Evolutionary conservation across 2,329 filamentous ascomycete genomes (phyloP).

Genomic region (Colletotrichum somersetense): DNA sequence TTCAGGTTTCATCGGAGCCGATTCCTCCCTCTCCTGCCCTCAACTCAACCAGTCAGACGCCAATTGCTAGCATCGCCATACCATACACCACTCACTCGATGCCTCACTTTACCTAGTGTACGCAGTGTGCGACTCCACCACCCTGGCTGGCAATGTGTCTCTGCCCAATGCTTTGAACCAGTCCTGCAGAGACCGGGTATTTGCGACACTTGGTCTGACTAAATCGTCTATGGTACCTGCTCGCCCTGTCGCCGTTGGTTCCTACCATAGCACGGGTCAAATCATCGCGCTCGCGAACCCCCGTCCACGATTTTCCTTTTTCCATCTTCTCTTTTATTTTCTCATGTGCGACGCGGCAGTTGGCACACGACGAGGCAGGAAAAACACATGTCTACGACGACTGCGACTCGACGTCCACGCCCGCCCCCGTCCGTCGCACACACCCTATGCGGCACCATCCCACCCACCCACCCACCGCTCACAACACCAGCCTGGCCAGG

Average conservation of each 20-base stretch:
- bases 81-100: slow-evolving; percentile 15
- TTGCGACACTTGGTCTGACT: slow-evolving; percentile 27
- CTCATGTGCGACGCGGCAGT: slow-evolving; percentile 18
- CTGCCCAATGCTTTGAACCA: slow-evolving; percentile 26
- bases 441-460: slow-evolving; percentile 13
- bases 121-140: slow-evolving; percentile 7
- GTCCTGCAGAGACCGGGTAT: slow-evolving; percentile 31
- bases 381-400: slow-evolving; percentile 11
- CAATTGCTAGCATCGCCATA: slow-evolving; percentile 18
- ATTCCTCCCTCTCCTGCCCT: slow-evolving; percentile 14
- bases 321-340: background rate
- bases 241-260: slow-evolving; percentile 24
- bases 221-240: background rate
- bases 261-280: slow-evolving; percentile 7
- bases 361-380: slow-evolving; percentile 9
- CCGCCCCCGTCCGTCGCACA: slow-evolving; percentile 10
- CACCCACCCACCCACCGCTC: slow-evolving; percentile 25
- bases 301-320: background rate
- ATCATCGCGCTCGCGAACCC: background rate
- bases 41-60: slow-evolving; percentile 11
- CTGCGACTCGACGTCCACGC: slow-evolving; percentile 11
- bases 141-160: slow-evolving; percentile 34
- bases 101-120: background rate
- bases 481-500: slow-evolving; percentile 18
- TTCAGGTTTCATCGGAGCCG: slow-evolving; percentile 30